Evolutionary conservation across 306 rosid species (phyloP).

Genomic region (Quercus mongolica): DNA sequence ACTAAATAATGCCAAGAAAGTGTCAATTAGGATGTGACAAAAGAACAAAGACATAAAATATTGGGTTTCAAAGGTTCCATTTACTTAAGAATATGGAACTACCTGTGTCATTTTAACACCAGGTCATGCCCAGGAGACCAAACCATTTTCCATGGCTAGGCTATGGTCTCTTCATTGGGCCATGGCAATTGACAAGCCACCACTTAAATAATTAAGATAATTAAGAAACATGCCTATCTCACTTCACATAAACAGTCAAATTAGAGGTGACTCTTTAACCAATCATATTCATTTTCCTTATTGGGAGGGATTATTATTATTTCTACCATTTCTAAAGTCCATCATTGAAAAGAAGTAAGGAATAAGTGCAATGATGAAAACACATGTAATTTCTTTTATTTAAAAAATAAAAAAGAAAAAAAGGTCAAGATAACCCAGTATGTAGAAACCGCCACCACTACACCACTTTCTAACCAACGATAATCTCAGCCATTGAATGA

Average conservation of each 20-base stretch:
- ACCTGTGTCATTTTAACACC: neutral
- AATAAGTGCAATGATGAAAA: neutral
- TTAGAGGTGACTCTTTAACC: neutral
- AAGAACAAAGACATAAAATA: neutral
- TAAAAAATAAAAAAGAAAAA: too few relatives aligned
- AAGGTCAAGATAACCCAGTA: neutral
- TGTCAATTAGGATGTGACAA: constrained; percentile 1
- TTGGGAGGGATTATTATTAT: neutral
- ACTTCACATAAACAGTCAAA: neutral
- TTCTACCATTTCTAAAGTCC: neutral
- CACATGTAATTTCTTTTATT: neutral
- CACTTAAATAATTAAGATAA: too few relatives aligned
- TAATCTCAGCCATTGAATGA: neutral
- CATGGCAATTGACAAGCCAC: too few relatives aligned
- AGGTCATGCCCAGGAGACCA: neutral
- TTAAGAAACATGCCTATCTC: neutral
- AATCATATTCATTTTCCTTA: neutral
- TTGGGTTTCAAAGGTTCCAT: neutral
- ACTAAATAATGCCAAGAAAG: constrained; percentile 32
- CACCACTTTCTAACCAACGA: neutral
- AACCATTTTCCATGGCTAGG: neutral
- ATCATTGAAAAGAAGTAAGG: neutral
- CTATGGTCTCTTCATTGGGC: neutral
- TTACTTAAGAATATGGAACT: neutral
- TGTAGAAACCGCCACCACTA: neutral